Percentiles rank a stretch among this genome's conserved stretches.
Conservation (phyloP, 352 stramenopile genomes). For the Saprolegnia parasitica region DNA sequence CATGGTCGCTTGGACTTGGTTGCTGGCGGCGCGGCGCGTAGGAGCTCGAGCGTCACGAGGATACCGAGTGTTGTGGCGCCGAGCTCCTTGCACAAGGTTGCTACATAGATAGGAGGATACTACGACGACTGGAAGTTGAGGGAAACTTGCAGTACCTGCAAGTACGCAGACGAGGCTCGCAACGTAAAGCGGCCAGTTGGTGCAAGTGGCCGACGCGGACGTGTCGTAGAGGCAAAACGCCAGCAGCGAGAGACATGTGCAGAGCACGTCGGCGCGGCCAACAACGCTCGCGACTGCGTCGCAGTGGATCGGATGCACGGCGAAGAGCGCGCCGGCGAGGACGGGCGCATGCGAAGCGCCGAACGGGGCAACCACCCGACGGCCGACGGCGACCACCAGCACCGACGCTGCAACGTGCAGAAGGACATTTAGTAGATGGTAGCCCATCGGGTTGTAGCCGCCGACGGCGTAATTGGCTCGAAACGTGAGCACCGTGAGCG, state of each 20-base stretch:
- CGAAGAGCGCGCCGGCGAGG: constrained; percentile 78
- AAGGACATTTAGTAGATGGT: constrained; percentile 72
- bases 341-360: not conserved
- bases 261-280: constrained; percentile 85
- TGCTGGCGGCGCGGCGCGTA: constrained; percentile 28
- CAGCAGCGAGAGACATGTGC: constrained; percentile 54
- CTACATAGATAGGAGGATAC: constrained; percentile 29
- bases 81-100: constrained; percentile 83
- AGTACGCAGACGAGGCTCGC: constrained; percentile 32
- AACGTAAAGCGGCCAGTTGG: constrained; percentile 31
- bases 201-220: constrained; percentile 27
- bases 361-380: not conserved
- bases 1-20: not conserved
- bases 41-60: constrained; percentile 59
- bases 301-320: constrained; percentile 87
- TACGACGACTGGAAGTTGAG: not conserved
- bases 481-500: constrained; percentile 75
- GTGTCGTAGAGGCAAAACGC: constrained; percentile 56
- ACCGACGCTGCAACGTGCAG: constrained; percentile 58
- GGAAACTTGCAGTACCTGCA: constrained; percentile 16
- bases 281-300: constrained; percentile 89
- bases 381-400: constrained; percentile 45
- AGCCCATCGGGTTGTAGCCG: constrained; percentile 47
- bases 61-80: constrained; percentile 80
- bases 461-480: constrained; percentile 47